Evolutionary conservation across 75 land plant species (phyloP), one percentile per base, ranked within the genome.

Genomic region (Ceratopteris richardii): DNA sequence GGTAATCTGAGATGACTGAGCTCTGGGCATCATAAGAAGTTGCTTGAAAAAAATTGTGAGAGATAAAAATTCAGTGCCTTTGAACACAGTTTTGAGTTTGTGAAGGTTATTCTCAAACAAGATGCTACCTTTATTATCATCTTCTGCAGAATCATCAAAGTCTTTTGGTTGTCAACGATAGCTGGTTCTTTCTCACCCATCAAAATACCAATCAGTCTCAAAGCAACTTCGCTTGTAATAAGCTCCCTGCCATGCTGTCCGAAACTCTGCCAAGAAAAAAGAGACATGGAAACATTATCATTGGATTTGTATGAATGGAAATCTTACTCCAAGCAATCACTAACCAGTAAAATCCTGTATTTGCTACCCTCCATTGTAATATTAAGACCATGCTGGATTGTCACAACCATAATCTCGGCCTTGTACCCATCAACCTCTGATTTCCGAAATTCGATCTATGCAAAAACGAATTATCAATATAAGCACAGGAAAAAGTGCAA

Each of bases 181-280:
- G 53, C 69, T n/a, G 80, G 33, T 14, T 52, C 57, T n/a, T 77
- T 64, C 40, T 95, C 96, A 42, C 67, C 83, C 46, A 82, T 75
- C 39, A 95, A 64, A 23, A 82, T 59, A 12, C 64, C 62, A 29
- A 95, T 73, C 19, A 95, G 60, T 55, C 83, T 43, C 39, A 90
- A 61, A 18, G 96, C 99, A 62, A 95, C 78, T 56, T 95, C 99
- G 33, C 92, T 65, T 17, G 98, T 85, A 46, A 93, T 81, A 21
- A 93, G 80, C 69, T 93, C 98, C 55, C 98, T 80, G 7, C 90
- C 98, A 72, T 93, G 98, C 77, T 93, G 90, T 25, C 98, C 98
- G 70, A 93, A 93, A 75, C 73, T 85, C 90, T 90, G 77, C 28
- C 18, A 68, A 70, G 75, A 67, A 64, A 77, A 82, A 77, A 11